These are phyloP conservation scores for Rhodotorula paludigena DNA, from an alignment of 768 basidiomycete genomes.

Conservation along the genomic window DNA sequence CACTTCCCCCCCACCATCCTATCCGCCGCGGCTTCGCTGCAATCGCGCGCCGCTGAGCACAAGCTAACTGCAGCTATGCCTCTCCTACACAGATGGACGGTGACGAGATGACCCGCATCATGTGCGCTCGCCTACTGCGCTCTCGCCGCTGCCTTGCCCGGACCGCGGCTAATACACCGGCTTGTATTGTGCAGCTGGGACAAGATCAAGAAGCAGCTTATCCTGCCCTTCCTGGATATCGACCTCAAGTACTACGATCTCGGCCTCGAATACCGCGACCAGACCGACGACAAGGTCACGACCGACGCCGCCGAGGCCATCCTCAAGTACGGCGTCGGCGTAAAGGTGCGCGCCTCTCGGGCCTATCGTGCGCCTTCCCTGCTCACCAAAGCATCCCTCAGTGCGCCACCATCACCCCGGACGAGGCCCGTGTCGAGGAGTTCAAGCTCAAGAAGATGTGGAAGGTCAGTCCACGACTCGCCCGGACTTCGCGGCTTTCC, in stretches of 20 bases:
- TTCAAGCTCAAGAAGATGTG: constrained; percentile 99
- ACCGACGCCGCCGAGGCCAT: constrained; percentile 91
- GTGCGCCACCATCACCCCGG: constrained; percentile 98
- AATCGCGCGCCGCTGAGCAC: no score
- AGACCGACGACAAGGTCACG: constrained; percentile 93
- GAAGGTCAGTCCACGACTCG: constrained; percentile 44
- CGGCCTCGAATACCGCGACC: constrained; percentile 77
- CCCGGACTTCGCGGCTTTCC: not conserved
- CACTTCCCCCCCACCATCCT: not conserved
- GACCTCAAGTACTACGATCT: constrained; percentile 66
- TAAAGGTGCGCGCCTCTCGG: constrained; percentile 55
- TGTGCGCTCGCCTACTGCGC: constrained; percentile 74
- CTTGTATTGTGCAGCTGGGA: constrained; percentile 28
- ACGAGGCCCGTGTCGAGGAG: constrained; percentile 62
- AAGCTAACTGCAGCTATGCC: not conserved
- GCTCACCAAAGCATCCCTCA: constrained; percentile 12
- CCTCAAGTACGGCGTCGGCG: constrained; percentile 86
- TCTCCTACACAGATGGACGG: constrained; percentile 39
- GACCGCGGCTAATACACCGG: constrained; percentile 51
- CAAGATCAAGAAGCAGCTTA: constrained; percentile 59
- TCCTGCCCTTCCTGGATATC: constrained; percentile 86
- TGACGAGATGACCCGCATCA: constrained; percentile 94
- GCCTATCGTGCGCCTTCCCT: not conserved
- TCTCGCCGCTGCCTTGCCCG: not conserved
- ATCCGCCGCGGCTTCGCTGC: not conserved